These are phyloP conservation scores for Oryza rufipogon DNA, from an alignment of 176 grass and related monocot species.

Conservation along the genomic window DNA sequence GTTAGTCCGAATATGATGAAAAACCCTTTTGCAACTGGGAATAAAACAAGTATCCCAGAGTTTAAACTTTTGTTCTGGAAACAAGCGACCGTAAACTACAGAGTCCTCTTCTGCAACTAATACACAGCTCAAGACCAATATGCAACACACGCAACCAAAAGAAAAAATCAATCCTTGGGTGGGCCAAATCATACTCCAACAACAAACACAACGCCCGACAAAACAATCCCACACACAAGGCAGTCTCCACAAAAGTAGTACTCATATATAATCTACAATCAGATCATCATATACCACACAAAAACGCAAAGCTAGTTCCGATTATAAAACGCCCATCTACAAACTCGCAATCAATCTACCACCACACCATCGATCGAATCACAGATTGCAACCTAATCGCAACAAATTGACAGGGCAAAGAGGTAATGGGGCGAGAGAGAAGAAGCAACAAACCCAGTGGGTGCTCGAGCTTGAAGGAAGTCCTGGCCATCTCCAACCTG, in stretches of 20 bases:
- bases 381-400: not conserved
- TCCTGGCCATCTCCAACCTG: slow-evolving; percentile 61
- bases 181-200: not conserved
- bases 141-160: not conserved
- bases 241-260: not conserved
- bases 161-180: not conserved
- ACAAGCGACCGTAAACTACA: not conserved
- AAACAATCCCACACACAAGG: not conserved
- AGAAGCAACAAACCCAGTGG: slow-evolving; percentile 47
- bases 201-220: not conserved
- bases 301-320: not conserved
- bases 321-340: not conserved
- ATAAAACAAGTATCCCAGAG: not conserved
- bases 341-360: not conserved
- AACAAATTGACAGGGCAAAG: slow-evolving; percentile 6
- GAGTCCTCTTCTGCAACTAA: not conserved
- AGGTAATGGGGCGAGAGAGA: not conserved
- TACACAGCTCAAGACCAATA: not conserved
- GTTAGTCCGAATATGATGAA: not conserved
- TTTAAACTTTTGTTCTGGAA: not conserved
- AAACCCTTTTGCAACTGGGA: too few species aligned
- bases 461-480: slow-evolving; percentile 64
- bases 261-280: not conserved
- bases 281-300: not conserved
- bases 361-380: not conserved